Base-by-base conservation (phyloP, 768 basidiomycete genomes). In the Serpula lacrymans region DNA sequence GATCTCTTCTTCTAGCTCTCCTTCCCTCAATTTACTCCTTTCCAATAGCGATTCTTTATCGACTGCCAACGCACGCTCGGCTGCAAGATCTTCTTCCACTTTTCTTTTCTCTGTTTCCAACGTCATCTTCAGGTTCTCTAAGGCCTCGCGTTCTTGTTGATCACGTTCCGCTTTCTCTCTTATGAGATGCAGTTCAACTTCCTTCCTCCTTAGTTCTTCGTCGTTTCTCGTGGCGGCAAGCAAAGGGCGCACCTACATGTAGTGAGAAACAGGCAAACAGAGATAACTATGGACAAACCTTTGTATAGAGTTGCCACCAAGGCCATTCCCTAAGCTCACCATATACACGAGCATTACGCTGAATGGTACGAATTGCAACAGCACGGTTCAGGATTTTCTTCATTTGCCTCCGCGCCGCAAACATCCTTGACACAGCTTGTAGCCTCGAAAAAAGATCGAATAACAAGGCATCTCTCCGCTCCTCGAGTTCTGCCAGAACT, bases 301-400 rank as follows among this genome's bases (percentile, higher is more conserved):
- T 95, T 2, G 92, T 92, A 58, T 94, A 99, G 7, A 98, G 72
- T 47, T 93, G 88, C 96, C 96, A 99, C 96, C 96, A 98, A 1
- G 95, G 93, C 96, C 96, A 98, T 38, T 95, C 90, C 33, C 81
- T 75, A 21, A 99, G 71, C 41, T 90, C 84, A 6, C 84, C 82
- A 57, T 98, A 98, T 16, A 96, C 74, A 16, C 92, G 72, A 2
- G 95, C 95, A 58, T 99, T 99, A 32, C 83, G 77, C 58, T 98
- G 96, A 46, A 98, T 93, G 1, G 89, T 94, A 33, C 88, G 78
- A 29, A 94, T 82, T 4, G 96, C 93, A 28, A 84, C 71, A 1
- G 93, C 92, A 33, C 96, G 84, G 54, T 97, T 92, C 34, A 98
- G 73, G 35, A 96, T 78, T 70, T 98, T 98, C 70, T 83, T 88